Conservation (phyloP, 2,329 filamentous ascomycete genomes). For the Trichocomaceae sp. region DNA sequence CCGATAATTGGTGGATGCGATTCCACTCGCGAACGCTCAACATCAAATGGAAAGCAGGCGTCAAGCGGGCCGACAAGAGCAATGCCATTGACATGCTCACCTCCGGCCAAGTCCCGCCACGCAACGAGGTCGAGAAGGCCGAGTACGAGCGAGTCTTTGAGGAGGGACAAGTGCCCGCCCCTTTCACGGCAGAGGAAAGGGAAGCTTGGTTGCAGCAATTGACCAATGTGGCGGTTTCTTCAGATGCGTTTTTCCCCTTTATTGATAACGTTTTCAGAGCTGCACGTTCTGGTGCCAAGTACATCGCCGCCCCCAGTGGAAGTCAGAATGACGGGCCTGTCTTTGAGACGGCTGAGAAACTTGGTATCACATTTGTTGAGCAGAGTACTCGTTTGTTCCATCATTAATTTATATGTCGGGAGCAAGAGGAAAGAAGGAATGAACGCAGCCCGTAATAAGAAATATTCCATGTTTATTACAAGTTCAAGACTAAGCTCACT, state of each 20-base stretch:
- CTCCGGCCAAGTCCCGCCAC: slow-evolving; percentile 72
- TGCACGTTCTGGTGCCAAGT: slow-evolving; percentile 82
- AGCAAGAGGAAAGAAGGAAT: not conserved
- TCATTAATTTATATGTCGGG: slow-evolving; percentile 53
- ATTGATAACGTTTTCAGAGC: slow-evolving; percentile 96
- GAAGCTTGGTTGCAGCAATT: slow-evolving; percentile 80
- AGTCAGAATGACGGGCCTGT: slow-evolving; percentile 49
- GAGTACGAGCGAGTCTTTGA: slow-evolving; percentile 88
- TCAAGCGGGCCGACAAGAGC: slow-evolving; percentile 94
- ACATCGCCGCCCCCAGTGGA: slow-evolving; percentile 86
- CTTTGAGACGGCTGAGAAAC: slow-evolving; percentile 80
- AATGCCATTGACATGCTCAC: slow-evolving; percentile 96
- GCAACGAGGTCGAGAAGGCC: slow-evolving; percentile 73
- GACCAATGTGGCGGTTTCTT: slow-evolving; percentile 69
- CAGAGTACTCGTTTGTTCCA: slow-evolving; percentile 93
- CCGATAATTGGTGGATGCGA: slow-evolving; percentile 99
- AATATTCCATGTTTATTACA: no score
- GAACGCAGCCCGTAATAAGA: no score
- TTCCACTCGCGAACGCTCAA: slow-evolving; percentile 84
- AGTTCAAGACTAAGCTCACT: no score
- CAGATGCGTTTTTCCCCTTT: slow-evolving; percentile 98
- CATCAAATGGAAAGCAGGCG: slow-evolving; percentile 96
- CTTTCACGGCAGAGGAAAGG: slow-evolving; percentile 79
- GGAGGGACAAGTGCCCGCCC: slow-evolving; percentile 75
- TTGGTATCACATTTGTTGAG: slow-evolving; percentile 91